These are phyloP conservation scores for Colletotrichum tropicale DNA, from an alignment of 2,329 filamentous ascomycete species.

Conservation along the genomic window DNA sequence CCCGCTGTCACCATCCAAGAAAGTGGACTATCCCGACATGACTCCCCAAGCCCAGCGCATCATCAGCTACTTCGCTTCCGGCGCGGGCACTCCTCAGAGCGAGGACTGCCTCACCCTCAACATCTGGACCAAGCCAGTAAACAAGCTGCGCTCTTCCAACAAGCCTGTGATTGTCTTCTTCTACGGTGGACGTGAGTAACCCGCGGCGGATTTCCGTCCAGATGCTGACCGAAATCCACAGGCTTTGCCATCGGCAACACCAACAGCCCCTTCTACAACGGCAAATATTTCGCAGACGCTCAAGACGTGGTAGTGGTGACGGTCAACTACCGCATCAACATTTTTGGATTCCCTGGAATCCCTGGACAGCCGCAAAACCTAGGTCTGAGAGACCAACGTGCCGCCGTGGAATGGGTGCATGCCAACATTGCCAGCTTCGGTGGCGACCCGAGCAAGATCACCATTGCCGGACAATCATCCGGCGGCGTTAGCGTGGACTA, in stretches of 20 bases:
- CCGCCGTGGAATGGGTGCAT: slow-evolving; percentile 53
- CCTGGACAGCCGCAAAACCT: slow-evolving; percentile 40
- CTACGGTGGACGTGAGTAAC: slow-evolving; percentile 34
- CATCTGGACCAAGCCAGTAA: slow-evolving; percentile 35
- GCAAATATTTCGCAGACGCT: slow-evolving; percentile 43
- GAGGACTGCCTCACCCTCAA: slow-evolving; percentile 45
- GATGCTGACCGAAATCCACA: not conserved
- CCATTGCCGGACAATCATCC: slow-evolving; percentile 49
- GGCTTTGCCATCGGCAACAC: slow-evolving; percentile 35
- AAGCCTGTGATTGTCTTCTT: slow-evolving; percentile 43
- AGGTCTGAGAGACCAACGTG: slow-evolving; percentile 53
- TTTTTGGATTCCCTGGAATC: slow-evolving; percentile 45
- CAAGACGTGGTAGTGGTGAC: slow-evolving; percentile 51
- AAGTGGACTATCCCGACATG: slow-evolving; percentile 29
- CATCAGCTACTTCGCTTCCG: slow-evolving; percentile 16
- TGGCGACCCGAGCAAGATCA: slow-evolving; percentile 44
- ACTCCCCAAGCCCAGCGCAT: slow-evolving; percentile 33
- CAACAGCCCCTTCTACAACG: slow-evolving; percentile 42
- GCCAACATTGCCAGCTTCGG: slow-evolving; percentile 51
- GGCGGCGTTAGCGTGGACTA: slow-evolving; percentile 46
- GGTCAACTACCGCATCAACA: slow-evolving; percentile 49
- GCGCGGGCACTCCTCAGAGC: slow-evolving; percentile 25
- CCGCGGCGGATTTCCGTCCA: accelerated
- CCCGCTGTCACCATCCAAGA: slow-evolving; percentile 25
- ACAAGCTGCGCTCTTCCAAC: not conserved